Evolutionary conservation across 116 monocot genomes (phyloP).

Genomic region (Cymodocea nodosa): DNA sequence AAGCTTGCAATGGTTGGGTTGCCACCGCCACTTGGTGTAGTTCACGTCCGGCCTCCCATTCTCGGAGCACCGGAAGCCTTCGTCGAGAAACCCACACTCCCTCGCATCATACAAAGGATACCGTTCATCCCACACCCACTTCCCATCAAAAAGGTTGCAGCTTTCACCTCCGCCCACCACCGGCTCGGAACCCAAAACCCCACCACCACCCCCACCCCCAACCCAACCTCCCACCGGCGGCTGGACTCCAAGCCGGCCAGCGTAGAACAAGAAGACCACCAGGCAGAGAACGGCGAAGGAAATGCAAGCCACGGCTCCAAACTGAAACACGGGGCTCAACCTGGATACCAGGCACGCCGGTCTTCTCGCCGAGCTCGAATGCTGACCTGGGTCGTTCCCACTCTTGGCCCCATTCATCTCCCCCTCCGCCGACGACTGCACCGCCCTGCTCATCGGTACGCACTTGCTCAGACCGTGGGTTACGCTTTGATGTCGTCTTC

Average conservation of each 20-base stretch:
- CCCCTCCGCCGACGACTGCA: background rate
- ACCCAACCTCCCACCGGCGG: background rate
- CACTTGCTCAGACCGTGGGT: too few relatives aligned
- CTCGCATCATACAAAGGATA: conserved; percentile 74
- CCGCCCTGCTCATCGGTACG: background rate
- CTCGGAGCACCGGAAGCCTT: conserved; percentile 63
- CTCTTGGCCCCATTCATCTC: too few relatives aligned
- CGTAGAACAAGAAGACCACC: conserved; percentile 10
- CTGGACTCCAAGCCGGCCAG: background rate
- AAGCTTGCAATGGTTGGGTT: conserved; percentile 46
- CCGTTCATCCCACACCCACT: conserved; percentile 82
- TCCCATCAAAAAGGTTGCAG: conserved; percentile 74
- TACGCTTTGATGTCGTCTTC: too few relatives aligned
- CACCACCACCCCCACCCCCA: background rate
- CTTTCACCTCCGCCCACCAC: background rate
- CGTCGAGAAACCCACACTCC: conserved; percentile 65
- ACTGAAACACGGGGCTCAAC: conserved; percentile 2
- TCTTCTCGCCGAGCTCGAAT: background rate
- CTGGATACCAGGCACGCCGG: background rate
- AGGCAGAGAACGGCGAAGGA: conserved; percentile 9
- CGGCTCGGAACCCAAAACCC: background rate
- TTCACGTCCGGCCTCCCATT: conserved; percentile 53
- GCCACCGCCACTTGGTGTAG: conserved; percentile 77
- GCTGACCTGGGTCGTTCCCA: background rate
- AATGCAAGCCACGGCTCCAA: conserved; percentile 16